Evolutionary conservation across 768 basidiomycete species (phyloP).

Genomic region (Tulasnella calospora): DNA sequence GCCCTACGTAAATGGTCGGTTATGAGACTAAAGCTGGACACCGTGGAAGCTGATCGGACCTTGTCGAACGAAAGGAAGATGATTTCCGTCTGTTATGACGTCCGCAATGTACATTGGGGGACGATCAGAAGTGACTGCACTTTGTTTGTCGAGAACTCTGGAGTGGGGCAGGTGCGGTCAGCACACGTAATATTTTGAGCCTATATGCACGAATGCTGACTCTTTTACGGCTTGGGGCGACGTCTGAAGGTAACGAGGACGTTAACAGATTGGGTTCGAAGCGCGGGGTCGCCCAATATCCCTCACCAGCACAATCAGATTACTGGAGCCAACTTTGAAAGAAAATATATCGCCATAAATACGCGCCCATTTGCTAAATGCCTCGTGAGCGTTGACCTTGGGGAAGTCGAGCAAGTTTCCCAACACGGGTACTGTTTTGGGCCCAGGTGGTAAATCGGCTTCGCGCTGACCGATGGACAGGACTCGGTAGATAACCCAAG

Average conservation of each 20-base stretch:
- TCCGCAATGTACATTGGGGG: constrained; percentile 8
- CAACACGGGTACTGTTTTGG: not conserved
- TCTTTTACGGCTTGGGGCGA: constrained; percentile 1
- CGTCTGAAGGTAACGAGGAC: not conserved
- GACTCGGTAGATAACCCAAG: not conserved
- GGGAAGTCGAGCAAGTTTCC: constrained; percentile 16
- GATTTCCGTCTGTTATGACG: constrained; percentile 1
- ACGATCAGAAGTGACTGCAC: constrained; percentile 3
- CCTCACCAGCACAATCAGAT: not conserved
- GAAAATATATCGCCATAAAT: constrained; percentile 20
- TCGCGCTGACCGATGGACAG: constrained; percentile 11
- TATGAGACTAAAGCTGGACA: not conserved
- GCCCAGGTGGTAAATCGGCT: not conserved
- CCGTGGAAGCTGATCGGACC: not conserved
- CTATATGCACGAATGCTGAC: not conserved
- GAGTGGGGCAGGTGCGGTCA: not conserved
- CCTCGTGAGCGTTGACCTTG: not conserved
- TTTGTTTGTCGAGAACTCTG: constrained; percentile 9
- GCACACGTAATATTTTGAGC: not conserved
- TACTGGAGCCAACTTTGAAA: not conserved
- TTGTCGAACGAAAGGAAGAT: constrained; percentile 11
- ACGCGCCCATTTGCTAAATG: constrained; percentile 3
- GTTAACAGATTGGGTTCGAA: not conserved
- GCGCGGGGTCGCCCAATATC: not conserved
- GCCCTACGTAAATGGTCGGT: not conserved